These are phyloP conservation scores for Talaromyces sp. DNA, from an alignment of 2,329 filamentous ascomycete species.

Conservation along the genomic window DNA sequence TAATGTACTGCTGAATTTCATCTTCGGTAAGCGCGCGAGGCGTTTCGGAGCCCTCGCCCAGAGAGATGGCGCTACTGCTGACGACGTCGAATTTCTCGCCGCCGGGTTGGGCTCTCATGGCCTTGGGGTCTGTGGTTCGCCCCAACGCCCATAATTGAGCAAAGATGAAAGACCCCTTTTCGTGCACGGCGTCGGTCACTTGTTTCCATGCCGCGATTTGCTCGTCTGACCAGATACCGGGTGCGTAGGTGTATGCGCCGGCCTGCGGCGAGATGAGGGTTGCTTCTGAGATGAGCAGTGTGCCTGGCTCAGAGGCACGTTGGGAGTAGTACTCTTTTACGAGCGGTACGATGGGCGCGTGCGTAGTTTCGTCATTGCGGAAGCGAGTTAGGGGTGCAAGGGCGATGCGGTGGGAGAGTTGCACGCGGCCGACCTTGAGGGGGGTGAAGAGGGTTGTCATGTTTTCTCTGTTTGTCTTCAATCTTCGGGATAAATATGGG, in stretches of 20 bases:
- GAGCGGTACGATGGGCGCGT: slow-evolving; percentile 30
- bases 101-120: slow-evolving; percentile 25
- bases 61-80: slow-evolving; percentile 40
- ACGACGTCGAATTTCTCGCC: slow-evolving; percentile 30
- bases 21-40: slow-evolving; percentile 28
- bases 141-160: slow-evolving; percentile 61
- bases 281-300: slow-evolving; percentile 56
- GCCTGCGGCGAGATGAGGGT: slow-evolving; percentile 48
- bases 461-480: background rate
- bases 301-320: slow-evolving; percentile 49
- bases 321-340: slow-evolving; percentile 52
- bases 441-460: slow-evolving; percentile 23
- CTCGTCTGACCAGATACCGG: slow-evolving; percentile 53
- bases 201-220: slow-evolving; percentile 58
- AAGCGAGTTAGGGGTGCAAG: slow-evolving; percentile 56
- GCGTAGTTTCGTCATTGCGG: slow-evolving; percentile 47
- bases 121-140: slow-evolving; percentile 45
- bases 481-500: too few relatives aligned
- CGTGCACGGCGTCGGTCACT: slow-evolving; percentile 60
- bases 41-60: slow-evolving; percentile 30
- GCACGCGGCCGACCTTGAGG: slow-evolving; percentile 36
- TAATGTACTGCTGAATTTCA: slow-evolving; percentile 42
- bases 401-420: slow-evolving; percentile 44
- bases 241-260: slow-evolving; percentile 49
- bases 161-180: slow-evolving; percentile 56